Evolutionary conservation across 2,329 filamentous ascomycete genomes (phyloP).

Genomic region (Aureobasidium sp.): DNA sequence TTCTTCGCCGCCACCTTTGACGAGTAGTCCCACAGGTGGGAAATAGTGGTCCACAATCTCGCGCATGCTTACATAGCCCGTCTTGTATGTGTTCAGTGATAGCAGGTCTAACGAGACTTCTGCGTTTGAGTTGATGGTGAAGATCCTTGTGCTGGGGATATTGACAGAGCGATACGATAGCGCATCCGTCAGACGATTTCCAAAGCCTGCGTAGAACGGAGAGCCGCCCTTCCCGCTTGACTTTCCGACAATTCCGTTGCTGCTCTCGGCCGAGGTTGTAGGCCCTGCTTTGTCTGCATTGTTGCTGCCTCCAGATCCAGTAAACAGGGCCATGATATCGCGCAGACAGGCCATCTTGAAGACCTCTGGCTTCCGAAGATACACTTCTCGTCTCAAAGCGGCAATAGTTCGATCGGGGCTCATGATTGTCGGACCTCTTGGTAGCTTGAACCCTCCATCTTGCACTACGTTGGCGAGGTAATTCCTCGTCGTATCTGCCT

Average conservation of each 20-base stretch:
- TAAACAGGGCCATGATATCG: conserved; percentile 84
- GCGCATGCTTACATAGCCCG: conserved; percentile 93
- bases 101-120: conserved; percentile 89
- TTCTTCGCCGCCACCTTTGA: conserved; percentile 84
- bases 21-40: conserved; percentile 77
- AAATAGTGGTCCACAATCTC: conserved; percentile 99
- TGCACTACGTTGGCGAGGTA: conserved; percentile 88
- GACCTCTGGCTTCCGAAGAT: conserved; percentile 91
- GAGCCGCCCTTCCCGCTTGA: conserved; percentile 25
- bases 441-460: conserved; percentile 74
- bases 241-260: not conserved
- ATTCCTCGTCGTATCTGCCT: conserved; percentile 80
- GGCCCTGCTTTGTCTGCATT: conserved; percentile 18
- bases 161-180: conserved; percentile 94
- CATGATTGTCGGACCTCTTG: conserved; percentile 87
- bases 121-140: conserved; percentile 97
- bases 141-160: conserved; percentile 88
- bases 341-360: conserved; percentile 99
- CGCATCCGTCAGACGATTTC: conserved; percentile 92
- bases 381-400: conserved; percentile 83
- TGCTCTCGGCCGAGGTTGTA: conserved; percentile 7
- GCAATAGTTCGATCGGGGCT: conserved; percentile 94
- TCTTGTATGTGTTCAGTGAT: conserved; percentile 88
- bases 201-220: conserved; percentile 95
- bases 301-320: conserved; percentile 30